Evolutionary conservation across 192 early-diverging fungal species (phyloP).

Genomic region (Helicostylum pulchrum): DNA sequence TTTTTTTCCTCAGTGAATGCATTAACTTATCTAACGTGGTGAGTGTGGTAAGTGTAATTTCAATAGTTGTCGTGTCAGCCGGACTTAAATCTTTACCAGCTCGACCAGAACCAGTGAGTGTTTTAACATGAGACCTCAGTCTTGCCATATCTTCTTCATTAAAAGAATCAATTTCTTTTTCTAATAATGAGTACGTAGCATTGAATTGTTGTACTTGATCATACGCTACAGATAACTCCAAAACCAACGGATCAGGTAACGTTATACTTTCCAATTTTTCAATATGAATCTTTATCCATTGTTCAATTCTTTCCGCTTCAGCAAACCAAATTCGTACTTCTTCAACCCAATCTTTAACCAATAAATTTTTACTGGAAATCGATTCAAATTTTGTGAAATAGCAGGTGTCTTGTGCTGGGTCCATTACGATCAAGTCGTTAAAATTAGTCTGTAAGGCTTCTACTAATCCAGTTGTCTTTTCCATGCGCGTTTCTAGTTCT

Average conservation of each 20-base stretch:
- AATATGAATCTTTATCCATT: conserved; percentile 38
- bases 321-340: conserved; percentile 37
- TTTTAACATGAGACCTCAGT: conserved; percentile 42
- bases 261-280: conserved; percentile 26
- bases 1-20: conserved; percentile 23
- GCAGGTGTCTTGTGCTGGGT: background rate
- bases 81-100: conserved; percentile 35
- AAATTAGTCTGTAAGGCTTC: background rate
- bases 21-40: conserved; percentile 39
- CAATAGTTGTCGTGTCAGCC: conserved; percentile 46
- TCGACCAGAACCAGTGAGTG: conserved; percentile 31
- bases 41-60: conserved; percentile 40
- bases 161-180: conserved; percentile 39
- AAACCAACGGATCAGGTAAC: conserved; percentile 22
- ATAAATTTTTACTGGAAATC: conserved; percentile 21
- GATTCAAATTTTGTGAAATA: conserved; percentile 17
- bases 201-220: conserved; percentile 32
- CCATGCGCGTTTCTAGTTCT: conserved; percentile 22
- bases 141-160: conserved; percentile 43
- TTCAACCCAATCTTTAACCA: conserved; percentile 32
- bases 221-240: conserved; percentile 9
- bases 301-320: conserved; percentile 37
- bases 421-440: background rate
- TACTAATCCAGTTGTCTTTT: background rate
- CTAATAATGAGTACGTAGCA: conserved; percentile 29